phyloP scores from a whole-genome alignment of 83 land plant species.

The Picea abies region DNA sequence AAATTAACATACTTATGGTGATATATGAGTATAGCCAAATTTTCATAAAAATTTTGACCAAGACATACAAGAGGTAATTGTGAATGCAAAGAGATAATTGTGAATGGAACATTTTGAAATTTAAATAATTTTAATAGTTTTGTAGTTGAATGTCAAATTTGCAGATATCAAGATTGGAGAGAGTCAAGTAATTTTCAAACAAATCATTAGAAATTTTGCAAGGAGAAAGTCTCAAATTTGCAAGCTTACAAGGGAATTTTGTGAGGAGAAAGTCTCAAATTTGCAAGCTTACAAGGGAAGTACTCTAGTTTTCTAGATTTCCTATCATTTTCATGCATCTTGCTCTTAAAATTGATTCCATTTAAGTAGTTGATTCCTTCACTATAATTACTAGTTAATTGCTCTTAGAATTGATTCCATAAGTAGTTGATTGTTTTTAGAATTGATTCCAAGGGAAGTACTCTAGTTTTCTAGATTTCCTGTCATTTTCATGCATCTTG shows the following conservation, averaged over 20 bases:
- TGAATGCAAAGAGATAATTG: constrained; percentile 57
- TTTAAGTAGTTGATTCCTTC: background rate
- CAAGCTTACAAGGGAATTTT: constrained; percentile 59
- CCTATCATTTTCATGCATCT: background rate
- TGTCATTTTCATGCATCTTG: background rate
- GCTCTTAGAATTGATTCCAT: no score
- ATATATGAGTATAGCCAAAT: constrained; percentile 43
- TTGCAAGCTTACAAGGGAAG: constrained; percentile 64
- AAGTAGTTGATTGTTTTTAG: no score
- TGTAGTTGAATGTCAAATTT: background rate
- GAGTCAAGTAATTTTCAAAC: constrained; percentile 67
- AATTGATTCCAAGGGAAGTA: constrained; percentile 39
- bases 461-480: background rate
- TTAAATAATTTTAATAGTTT: background rate
- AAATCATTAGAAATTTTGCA: constrained; percentile 58
- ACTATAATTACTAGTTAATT: no score
- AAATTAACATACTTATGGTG: no score
- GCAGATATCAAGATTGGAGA: background rate
- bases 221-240: constrained; percentile 57
- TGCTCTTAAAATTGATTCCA: no score
- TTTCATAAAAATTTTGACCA: constrained; percentile 43
- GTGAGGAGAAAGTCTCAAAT: constrained; percentile 24
- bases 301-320: background rate
- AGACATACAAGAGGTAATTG: constrained; percentile 68
- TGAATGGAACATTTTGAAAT: background rate